These are phyloP conservation scores for Cyclotella sp. DNA, from an alignment of 108 stramenopile species.

Conservation along the genomic window DNA sequence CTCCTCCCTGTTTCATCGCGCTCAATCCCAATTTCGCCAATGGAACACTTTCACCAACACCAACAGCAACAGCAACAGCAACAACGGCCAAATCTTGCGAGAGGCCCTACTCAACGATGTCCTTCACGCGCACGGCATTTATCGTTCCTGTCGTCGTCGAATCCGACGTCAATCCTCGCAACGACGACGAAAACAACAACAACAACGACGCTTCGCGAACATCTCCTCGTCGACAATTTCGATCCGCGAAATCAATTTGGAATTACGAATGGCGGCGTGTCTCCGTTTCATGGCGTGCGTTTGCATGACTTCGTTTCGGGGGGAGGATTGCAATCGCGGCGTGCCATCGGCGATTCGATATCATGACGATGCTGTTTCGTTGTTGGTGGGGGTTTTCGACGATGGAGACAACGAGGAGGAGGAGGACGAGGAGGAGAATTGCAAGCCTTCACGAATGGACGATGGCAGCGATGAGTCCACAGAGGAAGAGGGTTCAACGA, in stretches of 20 bases:
- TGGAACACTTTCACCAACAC: not conserved
- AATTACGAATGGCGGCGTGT: conserved; percentile 40
- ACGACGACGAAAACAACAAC: not conserved
- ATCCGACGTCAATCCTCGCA: not conserved
- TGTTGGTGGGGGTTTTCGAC: conserved; percentile 44
- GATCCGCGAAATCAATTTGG: conserved; percentile 28
- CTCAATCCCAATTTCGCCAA: conserved; percentile 8
- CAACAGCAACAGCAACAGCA: not conserved
- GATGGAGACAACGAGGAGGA: conserved; percentile 22
- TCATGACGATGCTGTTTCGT: conserved; percentile 43
- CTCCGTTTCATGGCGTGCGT: conserved; percentile 32
- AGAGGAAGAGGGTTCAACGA: not conserved
- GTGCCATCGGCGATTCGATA: conserved; percentile 24
- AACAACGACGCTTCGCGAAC: not conserved
- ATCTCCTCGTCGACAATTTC: no score
- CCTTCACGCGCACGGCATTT: not conserved
- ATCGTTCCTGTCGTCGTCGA: not conserved
- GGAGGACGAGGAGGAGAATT: not conserved
- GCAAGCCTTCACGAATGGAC: no score
- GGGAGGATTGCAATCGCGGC: not conserved
- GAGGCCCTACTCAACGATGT: not conserved
- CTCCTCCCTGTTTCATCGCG: conserved; percentile 1
- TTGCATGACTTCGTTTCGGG: not conserved
- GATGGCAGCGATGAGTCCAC: not conserved
- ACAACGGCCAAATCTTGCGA: no score